Base-by-base conservation (phyloP, 2,329 filamentous ascomycete genomes). In the Ophiostoma piceae region DNA sequence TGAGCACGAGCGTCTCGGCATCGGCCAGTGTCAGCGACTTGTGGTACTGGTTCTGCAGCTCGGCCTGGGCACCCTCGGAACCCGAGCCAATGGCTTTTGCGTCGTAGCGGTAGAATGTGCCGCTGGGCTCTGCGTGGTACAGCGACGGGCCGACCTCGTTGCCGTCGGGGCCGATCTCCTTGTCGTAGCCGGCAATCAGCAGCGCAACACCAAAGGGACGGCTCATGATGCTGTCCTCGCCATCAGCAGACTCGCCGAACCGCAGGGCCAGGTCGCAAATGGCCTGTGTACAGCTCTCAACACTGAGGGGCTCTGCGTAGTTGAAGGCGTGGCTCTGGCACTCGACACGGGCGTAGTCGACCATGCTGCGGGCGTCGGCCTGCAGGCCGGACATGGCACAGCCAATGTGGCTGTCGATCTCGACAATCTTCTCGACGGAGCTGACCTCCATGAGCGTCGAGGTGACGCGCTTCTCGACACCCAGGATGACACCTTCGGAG, bases 351-450 rank as follows among this genome's bases (percentile, higher is more conserved):
- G 95, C 95, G 82, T 99, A 95, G 84, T 99, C 95, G 74, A 99
- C 88, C 91, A 99, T 96, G 82, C 91, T 95, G 78, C 95, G 91
- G 73, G 95, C 95, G 80, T 99, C 95, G 77, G 95, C 95, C 85
- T 99, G 95, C 74, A 99, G 87, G 66, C 95, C 95, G 51, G 91
- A 95, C 94, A 99, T 99, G 82, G 95, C 95, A 83, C 95, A 98
- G 77, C 95, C 95, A 76, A 99, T 97, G 84, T 99, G 95, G 79
- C 92, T 89, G 84, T 99, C 95, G 80, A 99, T 98, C 81, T 99
- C 95, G 80, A 99, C 94, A 77, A 99, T 98, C 88, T 99, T 99
- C 83, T 99, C 95, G 77, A 99, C 95, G 57, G 94, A 97, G 66
- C 92, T 96, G 41, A 95, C 96, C 82, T 98, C 95, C 77, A 99